Base-by-base conservation (phyloP, 768 basidiomycete species). In the Kwoniella sp. region DNA sequence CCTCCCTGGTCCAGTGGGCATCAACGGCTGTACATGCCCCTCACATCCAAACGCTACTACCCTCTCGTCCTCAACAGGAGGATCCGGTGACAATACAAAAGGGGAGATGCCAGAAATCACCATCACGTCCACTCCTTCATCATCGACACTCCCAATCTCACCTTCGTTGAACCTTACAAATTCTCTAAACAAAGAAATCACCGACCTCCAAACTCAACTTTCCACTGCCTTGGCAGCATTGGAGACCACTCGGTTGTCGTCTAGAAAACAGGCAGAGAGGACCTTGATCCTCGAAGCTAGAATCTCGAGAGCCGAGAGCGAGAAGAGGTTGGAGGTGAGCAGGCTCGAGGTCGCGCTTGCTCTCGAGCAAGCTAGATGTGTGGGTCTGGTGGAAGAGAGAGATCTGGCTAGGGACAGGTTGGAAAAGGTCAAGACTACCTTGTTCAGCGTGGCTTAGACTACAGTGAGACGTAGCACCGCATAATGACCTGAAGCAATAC, bases 371-470 rank as follows among this genome's bases (percentile, higher is more conserved):
- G 71, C 71, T 30, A 60, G 61, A 40, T 61, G 55, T 27, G 52
- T 58, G 9, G 69, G 67, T 0, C 55, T 75, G 60, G 56, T 65
- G 15, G 73, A 75, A 33, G 73, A 75, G 54, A 55, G 73, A 47
- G 71, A 75, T 60, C 21, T 70, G 60, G 73, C 73, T 1, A 68
- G 69, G 52, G 67, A 68, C 26, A 61, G 73, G 50, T 60, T 75
- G 63, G 73, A 75, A 21, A 75, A 69, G 61, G 69, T 75, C 54
- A 75, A 72, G 58, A 68, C 69, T n/a, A 69, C 71, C 10, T 52
- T 75, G 51, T 75, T 75, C 44, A 62, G 68, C 46, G 67, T 72
- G 10, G 58, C 63, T 13, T 70, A 44, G 40, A n/a, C n/a, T n/a
- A n/a, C n/a, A n/a, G n/a, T n/a, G n/a, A n/a, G n/a, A n/a, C n/a